Evolutionary conservation across 345 rosid genomes (phyloP).

Genomic region (Luvunga scandens): DNA sequence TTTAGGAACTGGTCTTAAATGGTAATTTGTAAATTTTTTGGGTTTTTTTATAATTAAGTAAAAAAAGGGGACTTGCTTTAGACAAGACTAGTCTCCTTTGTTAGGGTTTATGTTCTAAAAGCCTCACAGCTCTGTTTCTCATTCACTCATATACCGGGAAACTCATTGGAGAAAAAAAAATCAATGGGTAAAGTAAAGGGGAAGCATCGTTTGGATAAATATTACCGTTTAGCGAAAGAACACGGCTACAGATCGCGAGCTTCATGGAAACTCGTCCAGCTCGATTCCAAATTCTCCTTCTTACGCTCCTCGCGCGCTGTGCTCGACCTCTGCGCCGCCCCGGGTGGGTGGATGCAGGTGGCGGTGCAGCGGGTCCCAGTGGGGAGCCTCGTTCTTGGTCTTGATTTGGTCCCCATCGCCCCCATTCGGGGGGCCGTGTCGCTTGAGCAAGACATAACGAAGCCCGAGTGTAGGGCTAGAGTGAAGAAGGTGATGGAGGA

Average conservation of each 20-base stretch:
- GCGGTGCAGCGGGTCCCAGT: conserved; percentile 86
- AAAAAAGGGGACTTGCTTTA: not conserved
- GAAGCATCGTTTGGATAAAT: conserved; percentile 81
- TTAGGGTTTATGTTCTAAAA: not conserved
- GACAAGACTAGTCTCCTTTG: not conserved
- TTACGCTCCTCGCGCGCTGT: conserved; percentile 66
- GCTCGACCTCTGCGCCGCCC: conserved; percentile 97
- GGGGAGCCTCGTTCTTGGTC: conserved; percentile 84
- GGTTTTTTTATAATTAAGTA: rapidly evolving
- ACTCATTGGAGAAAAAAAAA: not conserved
- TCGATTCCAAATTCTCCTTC: conserved; percentile 63
- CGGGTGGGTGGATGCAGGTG: conserved; percentile 98
- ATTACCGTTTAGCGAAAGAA: conserved; percentile 75
- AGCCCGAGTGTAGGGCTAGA: conserved; percentile 65
- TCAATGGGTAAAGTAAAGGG: conserved; percentile 78
- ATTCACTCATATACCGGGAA: not conserved
- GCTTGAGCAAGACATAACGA: conserved; percentile 80
- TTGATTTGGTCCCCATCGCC: conserved; percentile 70
- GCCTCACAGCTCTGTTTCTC: not conserved
- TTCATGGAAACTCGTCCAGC: conserved; percentile 84
- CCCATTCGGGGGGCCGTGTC: conserved; percentile 70
- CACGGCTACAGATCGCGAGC: conserved; percentile 96
- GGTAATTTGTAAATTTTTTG: not conserved
- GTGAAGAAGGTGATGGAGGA: conserved; percentile 67
- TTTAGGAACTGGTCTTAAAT: too few species aligned